A percentile compares a stretch with the other conserved stretches of the same genome.
These are phyloP conservation scores for Mikania micrantha DNA, from an alignment of 129 eudicot species.

Conservation along the genomic window DNA sequence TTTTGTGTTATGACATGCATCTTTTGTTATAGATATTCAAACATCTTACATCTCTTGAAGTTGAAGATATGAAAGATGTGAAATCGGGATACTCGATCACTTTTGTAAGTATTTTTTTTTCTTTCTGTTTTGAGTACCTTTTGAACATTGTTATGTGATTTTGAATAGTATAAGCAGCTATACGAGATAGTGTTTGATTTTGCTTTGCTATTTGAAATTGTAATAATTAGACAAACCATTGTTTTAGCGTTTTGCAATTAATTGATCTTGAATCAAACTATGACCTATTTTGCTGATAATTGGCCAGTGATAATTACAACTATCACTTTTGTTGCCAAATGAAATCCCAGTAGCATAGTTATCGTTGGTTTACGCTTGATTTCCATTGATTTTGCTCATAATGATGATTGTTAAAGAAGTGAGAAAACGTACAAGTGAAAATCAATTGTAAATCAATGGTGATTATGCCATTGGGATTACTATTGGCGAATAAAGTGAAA, in stretches of 20 bases:
- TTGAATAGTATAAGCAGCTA: neutral
- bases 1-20: neutral
- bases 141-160: neutral
- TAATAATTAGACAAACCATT: neutral
- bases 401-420: no score
- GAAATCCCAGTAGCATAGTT: no score
- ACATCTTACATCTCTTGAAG: constrained; percentile 68
- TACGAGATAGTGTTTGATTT: neutral
- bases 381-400: no score
- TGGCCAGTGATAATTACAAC: no score
- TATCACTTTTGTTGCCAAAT: no score
- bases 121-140: neutral
- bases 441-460: no score
- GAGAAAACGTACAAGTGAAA: no score
- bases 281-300: no score
- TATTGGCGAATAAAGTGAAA: no score
- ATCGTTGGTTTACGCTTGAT: no score
- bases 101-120: constrained; percentile 48
- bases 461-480: no score
- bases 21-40: constrained; percentile 60
- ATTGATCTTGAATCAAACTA: no score
- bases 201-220: neutral
- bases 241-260: neutral
- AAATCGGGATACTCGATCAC: constrained; percentile 80
- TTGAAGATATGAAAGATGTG: constrained; percentile 86